These are phyloP conservation scores for Aureobasidium sp. DNA, from an alignment of 2,329 filamentous ascomycete genomes.

Conservation along the genomic window DNA sequence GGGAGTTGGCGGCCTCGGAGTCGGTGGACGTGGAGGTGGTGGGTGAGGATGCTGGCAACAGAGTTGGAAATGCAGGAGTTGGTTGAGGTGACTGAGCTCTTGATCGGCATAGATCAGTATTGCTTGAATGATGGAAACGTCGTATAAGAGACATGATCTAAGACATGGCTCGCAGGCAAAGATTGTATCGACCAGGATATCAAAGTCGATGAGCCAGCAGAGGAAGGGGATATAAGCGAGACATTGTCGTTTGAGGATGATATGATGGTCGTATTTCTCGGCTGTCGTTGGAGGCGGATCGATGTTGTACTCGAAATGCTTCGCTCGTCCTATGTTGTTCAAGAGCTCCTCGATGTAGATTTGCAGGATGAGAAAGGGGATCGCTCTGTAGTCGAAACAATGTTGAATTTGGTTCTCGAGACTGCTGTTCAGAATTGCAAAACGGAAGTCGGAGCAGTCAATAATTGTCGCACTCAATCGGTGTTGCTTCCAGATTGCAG, in stretches of 20 bases:
- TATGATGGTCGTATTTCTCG: not conserved
- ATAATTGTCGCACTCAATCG: not conserved
- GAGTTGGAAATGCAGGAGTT: not conserved
- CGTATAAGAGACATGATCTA: not conserved
- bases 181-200: not conserved
- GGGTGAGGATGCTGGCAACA: not conserved
- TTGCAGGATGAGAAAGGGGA: not conserved
- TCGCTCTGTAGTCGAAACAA: not conserved
- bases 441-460: not conserved
- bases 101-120: not conserved
- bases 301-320: not conserved
- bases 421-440: not conserved
- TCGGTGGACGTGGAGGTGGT: not conserved
- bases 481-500: not conserved
- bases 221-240: slow-evolving; percentile 5
- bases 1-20: not conserved
- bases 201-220: slow-evolving; percentile 1
- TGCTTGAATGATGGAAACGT: not conserved
- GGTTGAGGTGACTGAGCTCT: not conserved
- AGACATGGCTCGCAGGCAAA: not conserved
- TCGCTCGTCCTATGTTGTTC: not conserved
- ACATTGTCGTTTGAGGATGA: not conserved
- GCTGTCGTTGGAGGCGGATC: not conserved
- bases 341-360: not conserved
- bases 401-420: not conserved